Conservation (phyloP, 192 early-diverging fungal species). For the Dimargaris xerosporica region DNA sequence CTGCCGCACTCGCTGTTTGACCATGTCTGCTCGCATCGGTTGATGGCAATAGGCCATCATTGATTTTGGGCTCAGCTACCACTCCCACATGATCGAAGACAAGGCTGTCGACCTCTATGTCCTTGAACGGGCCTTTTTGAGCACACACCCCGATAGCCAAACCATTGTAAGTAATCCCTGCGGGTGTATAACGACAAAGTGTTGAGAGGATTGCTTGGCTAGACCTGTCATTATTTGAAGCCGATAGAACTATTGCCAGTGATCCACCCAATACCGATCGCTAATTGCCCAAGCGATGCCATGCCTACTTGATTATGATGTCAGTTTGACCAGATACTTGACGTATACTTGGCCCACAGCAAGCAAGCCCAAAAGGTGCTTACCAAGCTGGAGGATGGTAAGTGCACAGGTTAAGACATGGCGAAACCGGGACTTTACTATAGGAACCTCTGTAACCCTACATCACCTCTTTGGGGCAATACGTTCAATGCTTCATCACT, state of each 20-base stretch:
- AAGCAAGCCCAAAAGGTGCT: conserved; percentile 45
- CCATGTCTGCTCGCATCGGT: no score
- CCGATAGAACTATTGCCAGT: no score
- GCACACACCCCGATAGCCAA: conserved; percentile 83
- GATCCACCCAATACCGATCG: no score
- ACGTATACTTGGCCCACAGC: conserved; percentile 36
- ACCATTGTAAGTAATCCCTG: conserved; percentile 40
- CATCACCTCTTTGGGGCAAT: no score
- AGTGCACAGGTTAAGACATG: conserved; percentile 3
- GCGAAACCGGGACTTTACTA: no score
- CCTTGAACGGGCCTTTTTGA: conserved; percentile 80
- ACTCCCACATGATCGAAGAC: conserved; percentile 74
- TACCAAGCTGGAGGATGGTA: conserved; percentile 69
- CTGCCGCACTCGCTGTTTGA: no score
- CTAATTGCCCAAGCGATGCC: no score
- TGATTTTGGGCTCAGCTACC: conserved; percentile 92
- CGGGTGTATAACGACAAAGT: no score
- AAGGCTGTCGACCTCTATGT: conserved; percentile 99
- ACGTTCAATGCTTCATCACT: no score
- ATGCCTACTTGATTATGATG: background rate
- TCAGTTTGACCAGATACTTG: conserved; percentile 59
- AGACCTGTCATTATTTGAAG: no score
- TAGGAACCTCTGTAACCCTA: no score
- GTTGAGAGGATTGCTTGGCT: no score
- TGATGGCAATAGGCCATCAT: conserved; percentile 43